Evolutionary conservation across 441 rosid genomes (phyloP), one percentile per base, ranked within the genome.

Genomic region (Lepidium campestre): DNA sequence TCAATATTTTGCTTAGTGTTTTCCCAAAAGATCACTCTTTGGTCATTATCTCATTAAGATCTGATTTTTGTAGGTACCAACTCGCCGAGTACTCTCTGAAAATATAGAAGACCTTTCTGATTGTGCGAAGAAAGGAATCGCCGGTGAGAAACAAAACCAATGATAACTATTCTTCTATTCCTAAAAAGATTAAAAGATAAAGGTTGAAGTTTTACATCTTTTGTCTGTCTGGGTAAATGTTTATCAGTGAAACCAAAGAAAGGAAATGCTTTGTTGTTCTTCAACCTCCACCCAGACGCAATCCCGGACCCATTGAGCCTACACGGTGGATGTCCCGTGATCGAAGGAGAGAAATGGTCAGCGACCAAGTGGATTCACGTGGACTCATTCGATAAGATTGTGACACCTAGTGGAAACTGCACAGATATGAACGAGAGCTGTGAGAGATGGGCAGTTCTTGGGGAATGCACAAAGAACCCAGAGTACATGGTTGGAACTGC

Each of bases 321-420:
- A 27, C 98, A 93, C 31, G 96, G 87, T n/a, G 97, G 97, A 3
- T 93, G 97, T 82, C 98, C 91, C 0, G 96, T 93, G 74, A 85
- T 90, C 5, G 90, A 90, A 66, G 97, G 97, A 29, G 98, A 93
- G 86, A 93, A 93, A 82, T 90, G 98, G 98, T 93, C 97, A 2
- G 98, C 98, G 4, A 93, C 98, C 0, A 93, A 90, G 75, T 93
- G 98, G 97, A 82, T 93, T 54, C 98, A 93, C 35, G 97, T 87
- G 15, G 90, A 90, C 72, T 87, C 96, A 2, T 92, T 89, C 10
- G 96, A 88, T 65, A 86, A 85, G 83, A 80, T 69, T 14, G 23
- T 87, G 55, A 71, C 73, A 5, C 78, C 65, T 11, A 80, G 71
- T 1, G 91, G 89, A 61, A 85, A 70, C 84, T 92, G 96, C 77